Conservation (phyloP, 2,329 filamentous ascomycete species). For the Colletotrichum sp. region DNA sequence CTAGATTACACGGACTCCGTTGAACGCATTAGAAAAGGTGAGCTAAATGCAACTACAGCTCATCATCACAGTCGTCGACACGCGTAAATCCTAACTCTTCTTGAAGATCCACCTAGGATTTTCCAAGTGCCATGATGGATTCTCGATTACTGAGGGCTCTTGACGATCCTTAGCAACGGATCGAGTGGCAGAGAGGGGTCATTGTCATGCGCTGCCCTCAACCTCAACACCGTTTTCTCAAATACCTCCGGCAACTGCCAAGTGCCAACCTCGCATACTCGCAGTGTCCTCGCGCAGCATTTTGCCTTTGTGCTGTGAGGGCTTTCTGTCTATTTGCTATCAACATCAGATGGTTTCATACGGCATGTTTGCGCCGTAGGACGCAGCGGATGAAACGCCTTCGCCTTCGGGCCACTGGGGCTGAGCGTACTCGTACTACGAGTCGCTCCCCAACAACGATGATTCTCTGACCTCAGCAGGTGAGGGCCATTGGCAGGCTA, state of each 20-base stretch:
- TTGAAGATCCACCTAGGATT: not conserved
- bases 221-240: not conserved
- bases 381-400: slow-evolving; percentile 14
- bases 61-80: not conserved
- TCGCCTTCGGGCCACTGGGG: not conserved
- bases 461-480: not conserved
- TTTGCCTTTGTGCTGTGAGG: not conserved
- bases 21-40: not conserved
- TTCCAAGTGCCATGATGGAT: not conserved
- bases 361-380: slow-evolving; percentile 1
- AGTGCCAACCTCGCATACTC: not conserved
- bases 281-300: not conserved
- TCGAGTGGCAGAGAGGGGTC: not conserved
- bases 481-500: not conserved
- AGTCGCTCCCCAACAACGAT: not conserved
- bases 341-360: slow-evolving; percentile 19
- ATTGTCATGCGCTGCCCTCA: not conserved
- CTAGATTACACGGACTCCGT: not conserved
- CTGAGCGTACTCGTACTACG: not conserved
- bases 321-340: not conserved
- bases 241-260: not conserved
- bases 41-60: not conserved
- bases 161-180: not conserved
- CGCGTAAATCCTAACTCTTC: not conserved
- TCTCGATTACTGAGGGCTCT: not conserved